Evolutionary conservation across 2,329 filamentous ascomycete genomes (phyloP), one percentile per base, ranked within the genome.

Genomic region (Talaromyces sp.): DNA sequence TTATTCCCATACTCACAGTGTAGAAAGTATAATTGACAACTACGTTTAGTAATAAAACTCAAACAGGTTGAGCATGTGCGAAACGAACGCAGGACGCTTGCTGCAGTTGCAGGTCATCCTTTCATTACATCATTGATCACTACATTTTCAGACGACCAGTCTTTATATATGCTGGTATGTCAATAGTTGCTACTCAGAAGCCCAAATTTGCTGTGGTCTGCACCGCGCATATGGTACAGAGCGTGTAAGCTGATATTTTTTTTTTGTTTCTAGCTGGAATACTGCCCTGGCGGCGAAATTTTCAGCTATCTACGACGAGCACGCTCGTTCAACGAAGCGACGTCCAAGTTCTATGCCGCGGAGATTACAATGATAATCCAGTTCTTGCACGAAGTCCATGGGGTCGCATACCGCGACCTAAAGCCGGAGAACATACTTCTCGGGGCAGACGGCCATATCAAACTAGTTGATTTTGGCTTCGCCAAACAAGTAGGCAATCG

Each of bases 21-120:
- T 56, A 17, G 7, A 46, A 26, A 6, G 27, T 29, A 19, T n/a
- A n/a, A 14, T 6, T 57, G 54, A 43, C 41, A 52, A 14, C 38
- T 35, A 55, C 35, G 11, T 24, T 24, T 61, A 80, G 79, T 81
- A 57, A 79, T 81, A 68, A 83, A 85, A 61, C 75, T 88, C 67
- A 88, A 88, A 77, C 85, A 88, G 68, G 84, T 88, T 63, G 85
- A 88, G 74, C 85, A 88, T 74, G 85, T 88, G 54, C 82, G 84
- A 64, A 88, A 87, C 73, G 85, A 88, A 75, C 81, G 85, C 66
- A 85, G 84, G 66, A 81, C 85, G 38, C 81, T 88, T 21, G 81
- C 82, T 35, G 81, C 82, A 41, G 85, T 87, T 43, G 81, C 84
- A 35, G 85, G 84, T 3, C 83, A 88, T 65, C 85, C 85, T 26